A percentile compares a stretch with the other conserved stretches of the same genome.
These are phyloP conservation scores for Hypoxylon sp. DNA, from an alignment of 2,329 filamentous ascomycete species.

Conservation along the genomic window DNA sequence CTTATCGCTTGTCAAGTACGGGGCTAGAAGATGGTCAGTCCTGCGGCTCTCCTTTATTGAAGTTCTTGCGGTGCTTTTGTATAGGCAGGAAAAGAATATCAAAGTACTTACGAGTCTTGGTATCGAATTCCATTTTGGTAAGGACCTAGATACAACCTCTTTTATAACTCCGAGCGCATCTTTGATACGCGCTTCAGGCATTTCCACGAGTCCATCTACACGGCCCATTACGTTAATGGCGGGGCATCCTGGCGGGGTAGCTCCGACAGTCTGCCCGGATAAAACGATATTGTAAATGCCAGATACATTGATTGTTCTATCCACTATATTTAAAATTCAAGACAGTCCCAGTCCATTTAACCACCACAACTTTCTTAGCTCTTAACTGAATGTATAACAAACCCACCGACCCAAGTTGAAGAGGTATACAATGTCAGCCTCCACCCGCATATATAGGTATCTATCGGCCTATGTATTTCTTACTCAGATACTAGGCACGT, in stretches of 20 bases:
- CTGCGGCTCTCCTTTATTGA: neutral
- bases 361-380: too few relatives aligned
- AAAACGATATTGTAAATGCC: neutral
- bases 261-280: constrained; percentile 18
- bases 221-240: constrained; percentile 11
- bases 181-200: neutral
- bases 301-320: neutral
- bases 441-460: too few relatives aligned
- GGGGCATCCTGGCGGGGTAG: constrained; percentile 42
- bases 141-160: neutral
- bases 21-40: constrained; percentile 66
- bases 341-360: neutral
- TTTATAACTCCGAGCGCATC: neutral
- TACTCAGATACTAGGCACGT: too few relatives aligned
- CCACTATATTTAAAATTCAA: neutral
- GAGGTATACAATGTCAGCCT: too few relatives aligned
- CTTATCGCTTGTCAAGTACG: constrained; percentile 83
- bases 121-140: constrained; percentile 77
- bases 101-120: constrained; percentile 76
- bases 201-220: neutral
- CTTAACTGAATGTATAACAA: too few relatives aligned
- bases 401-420: too few relatives aligned
- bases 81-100: neutral
- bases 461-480: too few relatives aligned
- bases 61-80: neutral